Conservation (phyloP, 345 rosid genomes). For the Gossypium herbaceum region DNA sequence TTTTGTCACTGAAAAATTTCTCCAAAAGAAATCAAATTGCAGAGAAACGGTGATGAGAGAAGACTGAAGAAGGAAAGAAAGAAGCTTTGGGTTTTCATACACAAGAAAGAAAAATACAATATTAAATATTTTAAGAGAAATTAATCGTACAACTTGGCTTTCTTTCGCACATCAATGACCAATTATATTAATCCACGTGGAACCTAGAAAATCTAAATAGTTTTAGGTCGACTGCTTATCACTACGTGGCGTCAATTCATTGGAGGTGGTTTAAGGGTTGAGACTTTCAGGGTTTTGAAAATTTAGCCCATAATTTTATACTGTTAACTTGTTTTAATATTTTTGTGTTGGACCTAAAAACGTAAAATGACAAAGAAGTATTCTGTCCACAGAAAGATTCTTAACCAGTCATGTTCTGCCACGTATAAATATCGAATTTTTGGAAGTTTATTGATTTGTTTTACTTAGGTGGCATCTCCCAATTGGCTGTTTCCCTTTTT, state of each 20-base stretch:
- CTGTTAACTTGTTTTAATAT: constrained; percentile 13
- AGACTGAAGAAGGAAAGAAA: constrained; percentile 10
- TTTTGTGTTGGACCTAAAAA: constrained; percentile 5
- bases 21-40: constrained; percentile 4
- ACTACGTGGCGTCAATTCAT: neutral
- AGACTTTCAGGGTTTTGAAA: neutral
- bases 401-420: neutral
- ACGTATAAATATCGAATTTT: neutral
- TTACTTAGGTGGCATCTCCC: neutral
- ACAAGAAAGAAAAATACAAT: constrained; percentile 7
- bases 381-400: constrained; percentile 18
- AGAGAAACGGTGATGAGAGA: constrained; percentile 1
- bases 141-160: neutral
- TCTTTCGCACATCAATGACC: neutral
- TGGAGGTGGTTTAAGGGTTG: constrained; percentile 10
- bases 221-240: neutral
- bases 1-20: constrained; percentile 7
- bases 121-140: constrained; percentile 16
- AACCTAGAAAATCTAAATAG: neutral
- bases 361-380: constrained; percentile 1
- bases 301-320: neutral
- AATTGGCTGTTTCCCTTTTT: constrained; percentile 8
- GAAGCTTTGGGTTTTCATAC: constrained; percentile 15
- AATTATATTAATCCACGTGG: constrained; percentile 11
- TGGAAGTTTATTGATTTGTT: neutral